phyloP scores from a whole-genome alignment of 257 asterid species.

The Pogostemon cablin region DNA sequence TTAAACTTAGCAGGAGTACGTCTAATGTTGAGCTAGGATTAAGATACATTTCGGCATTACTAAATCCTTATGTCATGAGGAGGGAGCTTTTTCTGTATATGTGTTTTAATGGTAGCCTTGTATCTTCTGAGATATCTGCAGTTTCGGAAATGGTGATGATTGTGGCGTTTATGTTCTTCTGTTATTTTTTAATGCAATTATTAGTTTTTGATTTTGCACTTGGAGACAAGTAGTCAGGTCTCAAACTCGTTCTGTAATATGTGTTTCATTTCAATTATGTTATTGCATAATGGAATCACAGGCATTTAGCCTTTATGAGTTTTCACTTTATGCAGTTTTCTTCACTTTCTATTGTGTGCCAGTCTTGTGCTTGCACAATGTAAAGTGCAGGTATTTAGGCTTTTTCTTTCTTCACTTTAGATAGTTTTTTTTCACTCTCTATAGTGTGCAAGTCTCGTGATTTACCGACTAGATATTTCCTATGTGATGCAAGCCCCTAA shows the following conservation, averaged over 20 bases:
- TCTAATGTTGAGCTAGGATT: background rate
- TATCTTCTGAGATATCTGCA: conserved; percentile 3
- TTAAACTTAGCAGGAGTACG: background rate
- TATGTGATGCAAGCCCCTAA: conserved; percentile 10
- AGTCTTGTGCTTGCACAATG: too few relatives aligned
- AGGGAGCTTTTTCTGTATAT: conserved; percentile 11
- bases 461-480: background rate
- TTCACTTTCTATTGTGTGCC: background rate
- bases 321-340: background rate
- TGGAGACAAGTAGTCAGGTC: background rate
- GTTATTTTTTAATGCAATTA: background rate
- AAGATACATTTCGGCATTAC: background rate
- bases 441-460: conserved; percentile 12
- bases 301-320: background rate
- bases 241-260: background rate
- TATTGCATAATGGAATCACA: conserved; percentile 4
- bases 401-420: background rate
- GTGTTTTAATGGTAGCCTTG: background rate
- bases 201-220: conserved; percentile 17
- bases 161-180: background rate
- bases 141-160: conserved; percentile 13
- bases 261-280: conserved; percentile 5
- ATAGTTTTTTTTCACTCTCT: conserved; percentile 1
- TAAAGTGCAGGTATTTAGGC: background rate
- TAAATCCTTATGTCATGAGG: conserved; percentile 10